phyloP scores from a whole-genome alignment of 805 yeast species.

The Yarrowia divulgata region DNA sequence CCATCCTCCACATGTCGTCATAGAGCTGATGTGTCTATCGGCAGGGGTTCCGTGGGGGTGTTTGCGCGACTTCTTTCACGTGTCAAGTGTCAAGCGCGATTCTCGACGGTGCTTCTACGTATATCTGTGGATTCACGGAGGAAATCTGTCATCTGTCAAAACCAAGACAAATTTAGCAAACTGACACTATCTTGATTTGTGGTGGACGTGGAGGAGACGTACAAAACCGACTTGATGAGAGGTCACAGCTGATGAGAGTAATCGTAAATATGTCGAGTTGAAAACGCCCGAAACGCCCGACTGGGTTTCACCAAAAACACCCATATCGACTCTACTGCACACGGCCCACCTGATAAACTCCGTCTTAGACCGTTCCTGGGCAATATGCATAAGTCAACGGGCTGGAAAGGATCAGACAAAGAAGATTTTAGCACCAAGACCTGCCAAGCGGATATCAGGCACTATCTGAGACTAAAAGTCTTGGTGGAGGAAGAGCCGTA shows the following conservation, averaged over 20 bases:
- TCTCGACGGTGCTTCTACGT: background rate
- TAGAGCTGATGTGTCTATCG: too few species aligned
- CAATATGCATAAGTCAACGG: slow-evolving; percentile 8
- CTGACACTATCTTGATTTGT: too few species aligned
- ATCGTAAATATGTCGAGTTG: too few species aligned
- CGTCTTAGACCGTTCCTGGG: background rate
- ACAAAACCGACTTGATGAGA: too few species aligned
- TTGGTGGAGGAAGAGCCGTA: slow-evolving; percentile 12
- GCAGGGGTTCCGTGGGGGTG: background rate
- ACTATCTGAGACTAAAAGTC: slow-evolving; percentile 13
- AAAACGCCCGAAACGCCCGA: too few species aligned
- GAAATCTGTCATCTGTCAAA: too few species aligned
- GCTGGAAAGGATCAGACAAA: background rate
- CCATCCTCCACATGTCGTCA: background rate
- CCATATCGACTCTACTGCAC: too few species aligned
- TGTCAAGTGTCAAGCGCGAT: slow-evolving; percentile 2
- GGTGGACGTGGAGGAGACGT: too few species aligned
- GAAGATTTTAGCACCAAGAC: slow-evolving; percentile 4
- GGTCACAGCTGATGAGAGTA: too few species aligned
- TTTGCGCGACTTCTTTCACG: slow-evolving; percentile 7
- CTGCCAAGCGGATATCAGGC: slow-evolving; percentile 5
- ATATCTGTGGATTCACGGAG: slow-evolving; percentile 1
- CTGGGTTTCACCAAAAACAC: too few species aligned
- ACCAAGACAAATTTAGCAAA: too few species aligned
- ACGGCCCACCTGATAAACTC: too few species aligned